Conservation (phyloP, 2,329 filamentous ascomycete genomes). For the Claviceps pazoutovae region DNA sequence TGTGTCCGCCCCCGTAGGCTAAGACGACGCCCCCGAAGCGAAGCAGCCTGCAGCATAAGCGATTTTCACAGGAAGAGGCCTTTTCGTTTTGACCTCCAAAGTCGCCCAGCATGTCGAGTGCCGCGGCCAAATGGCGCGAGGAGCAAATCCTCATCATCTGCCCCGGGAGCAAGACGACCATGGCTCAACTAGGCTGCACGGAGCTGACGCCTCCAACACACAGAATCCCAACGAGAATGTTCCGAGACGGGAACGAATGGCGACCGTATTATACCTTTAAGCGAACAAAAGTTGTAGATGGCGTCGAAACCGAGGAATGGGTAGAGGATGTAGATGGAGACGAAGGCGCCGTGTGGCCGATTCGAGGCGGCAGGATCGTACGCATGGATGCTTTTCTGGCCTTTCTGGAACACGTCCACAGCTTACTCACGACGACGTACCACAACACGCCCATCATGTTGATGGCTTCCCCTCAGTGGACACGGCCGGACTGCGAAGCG, state of each 20-base stretch:
- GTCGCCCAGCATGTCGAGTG: constrained; percentile 34
- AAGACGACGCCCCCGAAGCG: background rate
- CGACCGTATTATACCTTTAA: constrained; percentile 64
- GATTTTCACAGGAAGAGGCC: background rate
- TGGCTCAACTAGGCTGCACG: constrained; percentile 79
- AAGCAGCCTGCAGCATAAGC: background rate
- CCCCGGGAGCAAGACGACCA: constrained; percentile 75
- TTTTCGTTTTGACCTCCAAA: background rate
- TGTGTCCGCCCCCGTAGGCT: too few relatives aligned
- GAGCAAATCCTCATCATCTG: constrained; percentile 58
- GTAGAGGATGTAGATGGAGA: constrained; percentile 81
- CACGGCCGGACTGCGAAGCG: constrained; percentile 69
- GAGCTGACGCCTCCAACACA: constrained; percentile 85
- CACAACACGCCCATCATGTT: constrained; percentile 94
- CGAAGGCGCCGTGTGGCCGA: constrained; percentile 81
- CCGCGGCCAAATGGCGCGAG: constrained; percentile 47
- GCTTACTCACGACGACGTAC: constrained; percentile 76
- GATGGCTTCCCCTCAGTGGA: constrained; percentile 82
- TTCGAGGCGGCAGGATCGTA: constrained; percentile 65
- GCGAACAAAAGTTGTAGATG: constrained; percentile 38
- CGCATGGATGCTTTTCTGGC: constrained; percentile 92
- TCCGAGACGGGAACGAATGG: constrained; percentile 67
- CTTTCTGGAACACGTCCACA: constrained; percentile 82
- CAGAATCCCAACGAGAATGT: constrained; percentile 89
- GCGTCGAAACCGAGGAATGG: constrained; percentile 49